phyloP scores from a whole-genome alignment of 1,139 yeast species.

The Scheffersomyces quercinus region DNA sequence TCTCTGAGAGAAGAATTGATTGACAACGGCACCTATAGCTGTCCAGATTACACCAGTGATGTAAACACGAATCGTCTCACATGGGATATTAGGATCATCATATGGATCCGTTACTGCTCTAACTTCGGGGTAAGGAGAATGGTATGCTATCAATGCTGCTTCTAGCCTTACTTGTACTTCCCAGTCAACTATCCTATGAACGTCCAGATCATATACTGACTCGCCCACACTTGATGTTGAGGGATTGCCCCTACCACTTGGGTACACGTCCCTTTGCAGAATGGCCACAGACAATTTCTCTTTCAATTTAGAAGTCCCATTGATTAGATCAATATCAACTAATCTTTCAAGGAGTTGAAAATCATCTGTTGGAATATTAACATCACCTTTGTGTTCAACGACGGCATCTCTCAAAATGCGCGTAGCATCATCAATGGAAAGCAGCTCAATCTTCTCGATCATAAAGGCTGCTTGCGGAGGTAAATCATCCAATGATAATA shows the following conservation, averaged over 20 bases:
- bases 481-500: constrained; percentile 24
- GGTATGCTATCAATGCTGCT: constrained; percentile 42
- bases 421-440: constrained; percentile 18
- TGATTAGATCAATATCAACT: constrained; percentile 1
- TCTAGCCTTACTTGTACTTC: constrained; percentile 15
- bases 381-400: constrained; percentile 22
- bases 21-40: constrained; percentile 20
- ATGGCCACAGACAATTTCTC: no score
- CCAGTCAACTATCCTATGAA: constrained; percentile 12
- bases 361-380: constrained; percentile 21
- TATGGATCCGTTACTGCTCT: constrained; percentile 18
- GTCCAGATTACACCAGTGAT: constrained; percentile 44
- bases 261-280: no score
- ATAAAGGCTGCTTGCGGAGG: constrained; percentile 27
- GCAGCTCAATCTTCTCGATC: constrained; percentile 21
- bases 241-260: no score
- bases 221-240: no score
- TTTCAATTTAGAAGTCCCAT: no score
- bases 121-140: constrained; percentile 25
- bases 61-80: constrained; percentile 32
- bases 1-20: constrained; percentile 24
- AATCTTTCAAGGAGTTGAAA: constrained; percentile 12
- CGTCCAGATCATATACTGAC: no score
- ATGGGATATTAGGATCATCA: constrained; percentile 13
- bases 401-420: constrained; percentile 19